Conservation (phyloP, 371 early-diverging fungal genomes). For the Parasitella parasitica region DNA sequence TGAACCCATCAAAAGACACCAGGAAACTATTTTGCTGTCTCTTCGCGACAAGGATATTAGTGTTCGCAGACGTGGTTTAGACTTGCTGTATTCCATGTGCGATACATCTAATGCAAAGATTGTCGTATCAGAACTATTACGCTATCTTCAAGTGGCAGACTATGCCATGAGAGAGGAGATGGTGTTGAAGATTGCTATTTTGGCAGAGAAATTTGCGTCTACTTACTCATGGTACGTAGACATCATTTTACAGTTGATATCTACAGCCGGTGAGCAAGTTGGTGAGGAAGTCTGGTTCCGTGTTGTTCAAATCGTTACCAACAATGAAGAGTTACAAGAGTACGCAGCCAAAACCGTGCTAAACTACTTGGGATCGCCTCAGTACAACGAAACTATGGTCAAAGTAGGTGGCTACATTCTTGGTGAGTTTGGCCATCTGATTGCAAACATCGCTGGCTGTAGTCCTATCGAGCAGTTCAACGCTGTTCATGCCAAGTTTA, state of each 20-base stretch:
- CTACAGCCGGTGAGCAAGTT: constrained; percentile 94
- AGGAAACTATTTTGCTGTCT: constrained; percentile 86
- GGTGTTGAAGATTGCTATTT: constrained; percentile 96
- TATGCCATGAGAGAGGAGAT: constrained; percentile 93
- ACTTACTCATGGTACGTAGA: constrained; percentile 98
- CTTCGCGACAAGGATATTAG: constrained; percentile 95
- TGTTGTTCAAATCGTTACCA: constrained; percentile 92
- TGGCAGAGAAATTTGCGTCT: constrained; percentile 96
- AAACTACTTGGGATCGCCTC: constrained; percentile 75
- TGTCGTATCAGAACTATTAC: constrained; percentile 88
- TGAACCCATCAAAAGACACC: constrained; percentile 82
- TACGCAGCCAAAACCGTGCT: constrained; percentile 90
- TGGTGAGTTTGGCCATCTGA: constrained; percentile 95
- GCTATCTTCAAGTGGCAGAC: constrained; percentile 87
- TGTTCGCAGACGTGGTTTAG: constrained; percentile 93
- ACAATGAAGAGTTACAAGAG: constrained; percentile 91
- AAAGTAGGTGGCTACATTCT: constrained; percentile 95
- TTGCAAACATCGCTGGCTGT: constrained; percentile 82
- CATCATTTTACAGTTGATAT: constrained; percentile 91
- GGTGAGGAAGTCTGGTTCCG: constrained; percentile 97
- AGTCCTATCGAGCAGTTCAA: constrained; percentile 91
- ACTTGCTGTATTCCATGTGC: constrained; percentile 96
- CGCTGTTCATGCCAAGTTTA: constrained; percentile 88
- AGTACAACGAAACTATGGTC: constrained; percentile 91
- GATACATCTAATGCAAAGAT: constrained; percentile 82